Percentiles rank a stretch among this genome's conserved stretches.
phyloP scores from a whole-genome alignment of 2,329 filamentous ascomycete species.

The Macrophomina pseudophaseolina region DNA sequence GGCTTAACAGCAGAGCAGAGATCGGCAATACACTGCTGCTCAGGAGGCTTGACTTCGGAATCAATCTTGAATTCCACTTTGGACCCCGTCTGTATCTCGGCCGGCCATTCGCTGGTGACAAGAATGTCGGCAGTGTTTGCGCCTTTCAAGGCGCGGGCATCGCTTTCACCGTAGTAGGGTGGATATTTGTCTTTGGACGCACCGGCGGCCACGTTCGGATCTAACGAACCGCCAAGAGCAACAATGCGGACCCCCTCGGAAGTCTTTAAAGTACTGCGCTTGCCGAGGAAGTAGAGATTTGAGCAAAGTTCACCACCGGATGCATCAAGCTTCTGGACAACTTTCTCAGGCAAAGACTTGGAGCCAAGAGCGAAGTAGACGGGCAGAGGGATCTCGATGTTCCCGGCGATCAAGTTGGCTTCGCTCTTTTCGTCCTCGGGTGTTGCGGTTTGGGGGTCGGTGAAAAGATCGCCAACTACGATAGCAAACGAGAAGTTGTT shows the following conservation, averaged over 20 bases:
- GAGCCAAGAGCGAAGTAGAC: constrained; percentile 90
- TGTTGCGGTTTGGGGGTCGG: constrained; percentile 49
- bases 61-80: constrained; percentile 62
- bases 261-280: constrained; percentile 85
- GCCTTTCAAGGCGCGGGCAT: constrained; percentile 76
- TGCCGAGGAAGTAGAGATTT: constrained; percentile 91
- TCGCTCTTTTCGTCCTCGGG: constrained; percentile 60
- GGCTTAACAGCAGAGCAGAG: constrained; percentile 81
- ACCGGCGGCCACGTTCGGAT: constrained; percentile 64
- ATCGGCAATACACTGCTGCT: constrained; percentile 74
- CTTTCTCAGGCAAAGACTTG: constrained; percentile 69
- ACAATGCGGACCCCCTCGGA: constrained; percentile 87
- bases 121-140: constrained; percentile 84
- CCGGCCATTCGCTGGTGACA: constrained; percentile 85
- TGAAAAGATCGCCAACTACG: constrained; percentile 82
- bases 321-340: constrained; percentile 75
- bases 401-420: constrained; percentile 71
- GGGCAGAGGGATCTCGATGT: constrained; percentile 75
- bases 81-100: constrained; percentile 71
- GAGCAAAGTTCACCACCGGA: constrained; percentile 75
- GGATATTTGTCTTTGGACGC: constrained; percentile 74
- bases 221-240: constrained; percentile 77
- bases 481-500: constrained; percentile 88
- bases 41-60: constrained; percentile 53
- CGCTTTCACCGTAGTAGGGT: constrained; percentile 77